These are phyloP conservation scores for Pestalotiopsis sp. DNA, from an alignment of 2,329 filamentous ascomycete species.

Conservation along the genomic window DNA sequence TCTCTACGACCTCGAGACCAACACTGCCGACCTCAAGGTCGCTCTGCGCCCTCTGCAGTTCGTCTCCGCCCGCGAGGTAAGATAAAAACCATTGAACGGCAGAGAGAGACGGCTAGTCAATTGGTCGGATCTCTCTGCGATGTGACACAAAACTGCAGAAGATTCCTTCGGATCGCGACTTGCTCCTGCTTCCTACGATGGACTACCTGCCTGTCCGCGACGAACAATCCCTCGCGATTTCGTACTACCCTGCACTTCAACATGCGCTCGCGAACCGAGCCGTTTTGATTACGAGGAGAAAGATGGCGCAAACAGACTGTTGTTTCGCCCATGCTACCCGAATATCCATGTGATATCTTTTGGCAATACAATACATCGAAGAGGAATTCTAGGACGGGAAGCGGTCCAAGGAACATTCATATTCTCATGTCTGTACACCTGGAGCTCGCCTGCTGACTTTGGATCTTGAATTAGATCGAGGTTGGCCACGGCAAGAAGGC, in stretches of 20 bases:
- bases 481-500: constrained; percentile 99
- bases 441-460: constrained; percentile 78
- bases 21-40: constrained; percentile 96
- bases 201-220: constrained; percentile 4
- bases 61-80: constrained; percentile 98
- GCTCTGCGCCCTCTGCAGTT: constrained; percentile 97
- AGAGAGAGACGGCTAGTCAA: neutral
- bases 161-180: neutral
- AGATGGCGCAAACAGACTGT: neutral
- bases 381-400: constrained; percentile 69
- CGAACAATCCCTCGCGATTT: constrained; percentile 12
- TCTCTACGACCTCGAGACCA: constrained; percentile 98
- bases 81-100: constrained; percentile 39
- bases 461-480: constrained; percentile 82
- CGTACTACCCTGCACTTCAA: constrained; percentile 5
- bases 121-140: neutral
- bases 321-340: neutral
- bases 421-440: constrained; percentile 44
- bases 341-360: neutral
- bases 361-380: constrained; percentile 22
- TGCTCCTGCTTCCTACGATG: constrained; percentile 12
- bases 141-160: neutral
- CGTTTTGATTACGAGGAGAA: neutral
- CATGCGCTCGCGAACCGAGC: constrained; percentile 11
- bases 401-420: constrained; percentile 65